Base-by-base conservation (phyloP, 768 basidiomycete species). In the Lyophyllum semitale region DNA sequence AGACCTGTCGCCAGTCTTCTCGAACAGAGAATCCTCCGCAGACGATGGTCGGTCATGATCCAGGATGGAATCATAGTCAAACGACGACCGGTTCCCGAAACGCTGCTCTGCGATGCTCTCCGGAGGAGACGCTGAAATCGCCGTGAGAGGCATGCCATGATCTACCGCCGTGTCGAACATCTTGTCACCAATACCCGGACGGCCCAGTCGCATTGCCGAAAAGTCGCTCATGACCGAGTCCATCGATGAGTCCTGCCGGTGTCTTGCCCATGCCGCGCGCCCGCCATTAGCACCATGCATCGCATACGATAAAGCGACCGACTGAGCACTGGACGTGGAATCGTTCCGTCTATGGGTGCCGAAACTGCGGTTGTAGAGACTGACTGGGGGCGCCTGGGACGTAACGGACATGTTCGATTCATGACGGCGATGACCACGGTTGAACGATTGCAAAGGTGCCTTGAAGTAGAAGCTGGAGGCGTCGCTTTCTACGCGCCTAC, bases 111-210 rank as follows among this genome's bases (percentile, higher is more conserved):
- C 54, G 12, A 68, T 63, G 50, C 80, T 81, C 43, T 78, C 79
- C 0, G 79, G 66, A 1, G 89, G 88, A 0, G 89, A 90, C 0
- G 82, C 87, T 0, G 85, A 81, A 56, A 91, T 89, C 0, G 88
- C 73, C 0, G 77, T 66, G 25, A 91, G 74, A 0, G 87, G 81
- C 55, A 80, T 76, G 1, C 77, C 80, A 44, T 75, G 78, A 32
- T 82, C 83, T 7, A 61, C 67, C 18, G 64, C 66, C 12, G 77
- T 84, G 33, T 88, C 85, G 58, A 93, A 89, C 91, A 93, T 93
- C 79, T 92, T 93, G 68, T 93, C 91, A 1, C 91, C 91, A 3
- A 93, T 66, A 2, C 85, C 89, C 1, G 91, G 91, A 9, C 91
- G 80, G 1, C 79, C 84, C 0, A 88, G 68, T n/a, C 79, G 73